Evolutionary conservation across 1,139 yeast genomes (phyloP), one percentile per base, ranked within the genome.

Genomic region (Suhomyces bribrorum): DNA sequence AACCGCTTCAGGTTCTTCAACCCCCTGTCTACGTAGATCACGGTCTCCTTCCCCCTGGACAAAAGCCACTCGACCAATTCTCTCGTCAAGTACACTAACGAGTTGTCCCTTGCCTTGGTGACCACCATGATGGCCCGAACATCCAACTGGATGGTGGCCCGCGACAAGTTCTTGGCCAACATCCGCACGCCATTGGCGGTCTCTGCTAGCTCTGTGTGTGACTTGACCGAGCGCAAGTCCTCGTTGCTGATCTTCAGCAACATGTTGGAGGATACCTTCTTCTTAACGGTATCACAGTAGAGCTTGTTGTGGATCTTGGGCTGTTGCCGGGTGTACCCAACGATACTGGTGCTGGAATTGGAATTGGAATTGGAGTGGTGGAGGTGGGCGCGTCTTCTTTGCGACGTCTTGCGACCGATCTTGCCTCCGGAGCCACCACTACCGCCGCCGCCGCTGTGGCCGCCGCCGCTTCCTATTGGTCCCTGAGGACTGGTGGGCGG

Each of bases 141-240:
- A 41, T 84, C 82, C 20, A 87, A 61, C 48, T 81, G 83, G 27
- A 87, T 83, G 4, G 86, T 81, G 5, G 95, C 89, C 49, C 80
- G 77, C 32, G 84, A 77, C 29, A 87, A 66, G 56, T 84, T 86
- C 48, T 83, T 82, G 14, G 92, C 88, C 44, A 87, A 68, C 69
- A 84, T 76, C 33, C 96, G 71, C 2, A 87, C 95, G 2, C 92
- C 94, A 50, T 87, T 86, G 3, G 95, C 95, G 2, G 95, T 86
- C 52, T 87, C 86, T 3, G 92, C 87, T 50, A 83, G 64, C 53
- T 83, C 85, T 7, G 86, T 80, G 58, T 85, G 92, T 1, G 87
- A 79, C 44, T 75, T 75, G 22, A 79, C 83, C 31, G 67, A 59
- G 40, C 70, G 62, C 31, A 76, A 53, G 32, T 71, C 74, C 30